Evolutionary conservation across 805 yeast species (phyloP).

Genomic region (Schwanniomyces occidentalis): DNA sequence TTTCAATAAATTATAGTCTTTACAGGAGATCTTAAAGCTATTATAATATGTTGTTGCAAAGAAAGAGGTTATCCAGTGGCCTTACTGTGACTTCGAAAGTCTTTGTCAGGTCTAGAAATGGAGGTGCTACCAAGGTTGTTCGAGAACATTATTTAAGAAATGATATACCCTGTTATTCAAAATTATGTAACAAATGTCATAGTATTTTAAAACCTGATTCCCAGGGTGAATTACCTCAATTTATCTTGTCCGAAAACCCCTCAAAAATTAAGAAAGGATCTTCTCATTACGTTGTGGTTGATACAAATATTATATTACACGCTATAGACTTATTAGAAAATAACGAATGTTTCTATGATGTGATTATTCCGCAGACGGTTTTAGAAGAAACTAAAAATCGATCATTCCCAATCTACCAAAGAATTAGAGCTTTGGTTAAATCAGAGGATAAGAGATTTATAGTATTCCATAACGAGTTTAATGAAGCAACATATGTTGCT

Average conservation of each 20-base stretch:
- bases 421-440: slow-evolving; percentile 76
- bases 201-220: slow-evolving; percentile 59
- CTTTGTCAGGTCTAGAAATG: slow-evolving; percentile 86
- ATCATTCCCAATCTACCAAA: slow-evolving; percentile 83
- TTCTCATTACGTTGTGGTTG: slow-evolving; percentile 80
- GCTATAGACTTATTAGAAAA: slow-evolving; percentile 90
- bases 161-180: slow-evolving; percentile 90
- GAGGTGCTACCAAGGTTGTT: slow-evolving; percentile 86
- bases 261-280: slow-evolving; percentile 48
- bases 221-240: slow-evolving; percentile 61
- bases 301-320: slow-evolving; percentile 83
- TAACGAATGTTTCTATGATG: slow-evolving; percentile 76
- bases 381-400: slow-evolving; percentile 88
- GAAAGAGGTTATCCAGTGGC: slow-evolving; percentile 41
- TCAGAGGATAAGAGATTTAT: slow-evolving; percentile 79
- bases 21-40: too few relatives aligned
- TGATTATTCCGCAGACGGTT: slow-evolving; percentile 92
- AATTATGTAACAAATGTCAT: slow-evolving; percentile 63
- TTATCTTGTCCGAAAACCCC: slow-evolving; percentile 69
- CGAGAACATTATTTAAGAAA: slow-evolving; percentile 91
- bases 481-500: slow-evolving; percentile 62
- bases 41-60: slow-evolving; percentile 14
- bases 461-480: slow-evolving; percentile 92
- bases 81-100: slow-evolving; percentile 80
- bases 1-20: too few relatives aligned